Base-by-base conservation (phyloP, 345 rosid species). In the Stellera chamaejasme region DNA sequence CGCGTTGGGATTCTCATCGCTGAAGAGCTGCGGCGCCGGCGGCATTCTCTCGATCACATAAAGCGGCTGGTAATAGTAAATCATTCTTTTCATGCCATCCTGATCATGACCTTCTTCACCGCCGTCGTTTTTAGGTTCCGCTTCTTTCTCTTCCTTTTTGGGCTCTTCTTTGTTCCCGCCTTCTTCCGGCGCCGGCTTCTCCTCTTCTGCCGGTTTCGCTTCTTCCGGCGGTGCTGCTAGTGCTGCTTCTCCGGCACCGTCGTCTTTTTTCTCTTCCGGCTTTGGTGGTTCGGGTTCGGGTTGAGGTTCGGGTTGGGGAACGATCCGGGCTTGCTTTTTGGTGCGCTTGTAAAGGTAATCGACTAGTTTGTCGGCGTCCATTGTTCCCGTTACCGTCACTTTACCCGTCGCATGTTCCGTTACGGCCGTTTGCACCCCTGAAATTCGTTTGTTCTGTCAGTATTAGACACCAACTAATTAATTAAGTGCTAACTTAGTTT, bases 1-100 rank as follows among this genome's bases (percentile, higher is more conserved):
- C 5, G 99, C 99, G 56, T 93, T 87, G 13, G 97, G 99, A 64
- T 93, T 93, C 74, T 93, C 99, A 50, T 93, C 99, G 43, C 99
- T 93, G 69, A 89, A 93, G 53, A 89, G 82, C 72, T 87, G 97
- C 52, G 97, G 92, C 11, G 97, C 82, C 19, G 96, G 88, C 19
- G 90, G 94, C 64, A 85, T 79, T 58, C 72, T 71, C 63, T 93
- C 96, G 4, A 87, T 74, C 59, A 82, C 75, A 52, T 93, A 84
- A 48, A 71, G 62, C 10, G 91, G 94, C 58, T 86, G 85, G 56
- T 78, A 74, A 49, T 76, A 68, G 45, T 82, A 67, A 68, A 75
- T 72, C 91, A 86, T 77, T 36, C 76, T 76, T 74, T 75, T 81
- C 82, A 78, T 72, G 11, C 68, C 66, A 58, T 84, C 96, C 8